Base-by-base conservation (phyloP, 169 alveolate genomes). In the Hepatocystis sp. region DNA sequence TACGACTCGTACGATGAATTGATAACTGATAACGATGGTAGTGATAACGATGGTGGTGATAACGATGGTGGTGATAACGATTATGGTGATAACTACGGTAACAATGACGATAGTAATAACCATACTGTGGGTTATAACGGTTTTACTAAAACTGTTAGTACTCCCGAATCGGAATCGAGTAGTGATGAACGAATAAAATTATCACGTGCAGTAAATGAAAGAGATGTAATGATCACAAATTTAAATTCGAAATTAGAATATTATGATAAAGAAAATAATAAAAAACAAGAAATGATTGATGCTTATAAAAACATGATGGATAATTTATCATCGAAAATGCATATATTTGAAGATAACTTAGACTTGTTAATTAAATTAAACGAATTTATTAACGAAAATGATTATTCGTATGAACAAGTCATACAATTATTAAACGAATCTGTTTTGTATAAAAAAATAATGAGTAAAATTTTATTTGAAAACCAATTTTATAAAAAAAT, bases 261-360 rank as follows among this genome's bases (percentile, higher is more conserved):
- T 15, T 58, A 71, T 64, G 60, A 46, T 11, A 21, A 56, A 17
- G 86, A 71, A 15, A 71, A 58, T 23, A 2, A 13, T 23, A 71
- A 71, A 58, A 42, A 71, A 0, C 55, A 71, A 30, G 76, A 71
- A 71, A n/a, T 71, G 0, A 44, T 71, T 40, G 28, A 71, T 44
- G 76, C 55, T 10, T 71, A 71, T 40, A 71, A 71, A 71, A 21
- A 52, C 1, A 21, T 21, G 7, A 46, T 71, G 10, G 56, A 71
- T 23, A 13, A 71, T 25, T 17, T 71, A 15, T 71, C 76, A 51
- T 27, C 44, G 10, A 71, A 71, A 47, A 36, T 71, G 13, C 71
- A 58, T 42, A 58, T 71, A 42, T 71, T 71, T 58, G 86, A 71
- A 71, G 67, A 60, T 21, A 71, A 71, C 30, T 21, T 71, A 51